Evolutionary conservation across 257 asterid species (phyloP).

Genomic region (Salvia rosmarinus): DNA sequence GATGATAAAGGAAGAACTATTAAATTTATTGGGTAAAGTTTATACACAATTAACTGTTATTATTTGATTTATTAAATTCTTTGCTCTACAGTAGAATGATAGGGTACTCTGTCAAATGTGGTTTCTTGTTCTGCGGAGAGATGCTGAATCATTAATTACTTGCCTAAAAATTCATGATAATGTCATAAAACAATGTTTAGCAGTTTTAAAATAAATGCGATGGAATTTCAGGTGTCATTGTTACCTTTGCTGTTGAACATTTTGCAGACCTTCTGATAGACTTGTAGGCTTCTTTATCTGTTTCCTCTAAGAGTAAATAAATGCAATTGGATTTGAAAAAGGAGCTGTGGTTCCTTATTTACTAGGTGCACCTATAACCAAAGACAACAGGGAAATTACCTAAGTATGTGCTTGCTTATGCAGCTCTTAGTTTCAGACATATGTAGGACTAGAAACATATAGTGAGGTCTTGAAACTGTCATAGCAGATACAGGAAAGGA

Average conservation of each 20-base stretch:
- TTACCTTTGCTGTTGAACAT: not conserved
- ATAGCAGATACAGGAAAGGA: not conserved
- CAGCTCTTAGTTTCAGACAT: not conserved
- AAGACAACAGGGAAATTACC: not conserved
- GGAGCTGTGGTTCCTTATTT: not conserved
- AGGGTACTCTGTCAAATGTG: not conserved
- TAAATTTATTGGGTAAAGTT: slow-evolving; percentile 86
- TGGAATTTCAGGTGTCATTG: not conserved
- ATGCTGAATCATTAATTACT: not conserved
- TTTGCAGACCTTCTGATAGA: slow-evolving; percentile 7
- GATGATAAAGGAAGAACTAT: slow-evolving; percentile 79
- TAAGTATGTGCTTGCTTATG: not conserved
- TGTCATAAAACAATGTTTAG: not conserved
- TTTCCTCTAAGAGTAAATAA: not conserved
- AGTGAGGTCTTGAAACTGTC: not conserved
- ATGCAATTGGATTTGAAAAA: not conserved
- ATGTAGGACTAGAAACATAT: not conserved
- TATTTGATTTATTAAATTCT: not conserved
- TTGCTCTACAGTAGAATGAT: not conserved
- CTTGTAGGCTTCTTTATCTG: not conserved
- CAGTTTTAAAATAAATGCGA: not conserved
- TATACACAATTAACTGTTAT: not conserved
- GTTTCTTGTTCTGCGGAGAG: not conserved
- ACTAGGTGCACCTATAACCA: not conserved
- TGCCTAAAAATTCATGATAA: not conserved